These are phyloP conservation scores for Salix exigua DNA, from an alignment of 345 rosid genomes.

Conservation along the genomic window DNA sequence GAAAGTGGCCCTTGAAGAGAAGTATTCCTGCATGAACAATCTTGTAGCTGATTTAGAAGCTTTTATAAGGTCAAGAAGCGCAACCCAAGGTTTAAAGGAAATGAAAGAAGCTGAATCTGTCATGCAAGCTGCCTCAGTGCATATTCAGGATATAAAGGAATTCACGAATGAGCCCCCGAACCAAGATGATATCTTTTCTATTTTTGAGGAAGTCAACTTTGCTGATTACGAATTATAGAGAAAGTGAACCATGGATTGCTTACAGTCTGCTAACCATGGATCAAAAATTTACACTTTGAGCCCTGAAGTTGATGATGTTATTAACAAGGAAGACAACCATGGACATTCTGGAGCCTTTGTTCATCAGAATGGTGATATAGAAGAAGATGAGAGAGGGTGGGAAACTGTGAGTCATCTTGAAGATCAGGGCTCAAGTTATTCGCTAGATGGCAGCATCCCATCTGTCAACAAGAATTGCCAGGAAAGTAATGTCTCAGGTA, in stretches of 20 bases:
- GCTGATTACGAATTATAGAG: constrained; percentile 38
- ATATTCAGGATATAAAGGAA: constrained; percentile 50
- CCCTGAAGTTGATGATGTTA: constrained; percentile 42
- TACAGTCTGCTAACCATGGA: constrained; percentile 43
- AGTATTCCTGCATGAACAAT: constrained; percentile 56
- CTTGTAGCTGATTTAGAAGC: constrained; percentile 59
- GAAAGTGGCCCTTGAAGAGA: constrained; percentile 55
- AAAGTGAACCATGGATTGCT: constrained; percentile 35
- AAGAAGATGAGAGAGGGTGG: constrained; percentile 96
- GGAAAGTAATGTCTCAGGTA: constrained; percentile 47
- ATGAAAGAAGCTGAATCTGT: constrained; percentile 47
- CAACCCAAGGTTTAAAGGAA: constrained; percentile 35
- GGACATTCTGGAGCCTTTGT: constrained; percentile 37
- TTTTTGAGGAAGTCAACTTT: constrained; percentile 58
- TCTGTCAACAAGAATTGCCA: constrained; percentile 43
- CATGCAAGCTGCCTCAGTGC: constrained; percentile 44
- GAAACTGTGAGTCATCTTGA: constrained; percentile 89
- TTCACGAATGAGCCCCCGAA: constrained; percentile 61
- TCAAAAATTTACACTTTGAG: constrained; percentile 47
- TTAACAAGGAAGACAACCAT: constrained; percentile 27
- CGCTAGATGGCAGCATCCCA: constrained; percentile 57
- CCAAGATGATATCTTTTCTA: constrained; percentile 57
- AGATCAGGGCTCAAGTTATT: constrained; percentile 74
- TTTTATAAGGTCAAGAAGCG: constrained; percentile 41
- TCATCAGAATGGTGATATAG: constrained; percentile 46